Base-by-base conservation (phyloP, 1,284 basidiomycete species). In the Marasmius oreades region DNA sequence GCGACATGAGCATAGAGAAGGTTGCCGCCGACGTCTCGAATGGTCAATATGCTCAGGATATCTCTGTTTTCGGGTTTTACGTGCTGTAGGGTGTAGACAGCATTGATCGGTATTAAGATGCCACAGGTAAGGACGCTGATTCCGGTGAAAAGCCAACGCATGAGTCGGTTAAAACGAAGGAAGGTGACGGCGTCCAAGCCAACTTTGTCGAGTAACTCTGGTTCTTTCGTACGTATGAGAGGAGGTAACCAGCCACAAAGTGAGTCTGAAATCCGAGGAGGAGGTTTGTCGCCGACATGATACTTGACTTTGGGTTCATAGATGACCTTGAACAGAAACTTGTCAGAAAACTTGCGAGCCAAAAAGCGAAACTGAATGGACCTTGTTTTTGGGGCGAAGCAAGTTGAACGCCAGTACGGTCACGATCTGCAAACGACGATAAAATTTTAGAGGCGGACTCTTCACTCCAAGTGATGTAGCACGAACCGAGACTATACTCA, bases 131-230 rank as follows among this genome's bases (percentile, higher is more conserved):
- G 73, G 52, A 82, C 51, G 1, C 90, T 84, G 54, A 94, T 78
- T 39, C 75, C 72, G 44, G 81, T 75, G 76, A 95, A 95, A 39
- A 92, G 75, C 77, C 82, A 85, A 24, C 94, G 86, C 66, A 92
- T 81, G 76, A 99, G 86, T 59, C 94, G 86, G 26, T 90, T 80
- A 70, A 99, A 98, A 22, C 95, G 89, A 18, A 99, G 83, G 71
- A 93, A 99, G 12, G 91, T 83, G 51, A 94, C 89, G 0, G 95
- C 96, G 69, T 99, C 97, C 20, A 98, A 84, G 16, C 93, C 96
- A 65, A 98, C 82, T 69, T 95, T 94, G 63, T 92, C 85, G 31
- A 98, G 78, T 45, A 98, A 83, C 63, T 94, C 88, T 26, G 88
- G 84, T 71, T 99, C 96, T 64, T 90, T 89, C 28, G 90, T 88